phyloP scores from a whole-genome alignment of 1,284 basidiomycete species.

The Rhodotorula sp. region DNA sequence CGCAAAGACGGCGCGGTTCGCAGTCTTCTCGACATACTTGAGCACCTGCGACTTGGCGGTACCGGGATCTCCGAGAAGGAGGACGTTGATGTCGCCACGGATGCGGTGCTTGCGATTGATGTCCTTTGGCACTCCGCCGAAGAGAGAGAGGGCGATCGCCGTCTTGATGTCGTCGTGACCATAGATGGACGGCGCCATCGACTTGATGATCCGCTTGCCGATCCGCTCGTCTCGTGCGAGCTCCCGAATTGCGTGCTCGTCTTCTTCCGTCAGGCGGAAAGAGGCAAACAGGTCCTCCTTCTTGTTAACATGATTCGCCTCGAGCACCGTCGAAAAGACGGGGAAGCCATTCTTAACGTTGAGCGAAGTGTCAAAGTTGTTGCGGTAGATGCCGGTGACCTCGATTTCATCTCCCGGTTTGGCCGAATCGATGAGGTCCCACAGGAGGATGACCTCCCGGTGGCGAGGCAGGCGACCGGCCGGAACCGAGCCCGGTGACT shows the following conservation, averaged over 20 bases:
- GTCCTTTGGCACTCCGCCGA: conserved; percentile 90
- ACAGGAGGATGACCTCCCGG: conserved; percentile 91
- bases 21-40: conserved; percentile 99
- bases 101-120: conserved; percentile 95
- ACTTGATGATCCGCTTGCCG: conserved; percentile 94
- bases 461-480: conserved; percentile 94
- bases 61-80: conserved; percentile 94
- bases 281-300: conserved; percentile 92
- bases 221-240: conserved; percentile 89
- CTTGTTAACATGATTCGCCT: conserved; percentile 97
- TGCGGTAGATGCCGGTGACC: conserved; percentile 95
- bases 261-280: conserved; percentile 93
- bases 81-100: conserved; percentile 94
- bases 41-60: conserved; percentile 99
- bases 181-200: conserved; percentile 96
- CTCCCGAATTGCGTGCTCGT: conserved; percentile 83
- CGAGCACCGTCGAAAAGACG: conserved; percentile 96
- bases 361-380: conserved; percentile 97
- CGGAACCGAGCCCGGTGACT: conserved; percentile 96
- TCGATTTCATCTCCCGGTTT: conserved; percentile 99
- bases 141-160: conserved; percentile 88
- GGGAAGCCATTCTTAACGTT: conserved; percentile 99
- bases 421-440: conserved; percentile 96
- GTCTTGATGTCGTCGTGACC: conserved; percentile 99
- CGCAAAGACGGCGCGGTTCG: conserved; percentile 94